Conservation (phyloP, 2,329 filamentous ascomycete species). For the Sporothrix protearum region DNA sequence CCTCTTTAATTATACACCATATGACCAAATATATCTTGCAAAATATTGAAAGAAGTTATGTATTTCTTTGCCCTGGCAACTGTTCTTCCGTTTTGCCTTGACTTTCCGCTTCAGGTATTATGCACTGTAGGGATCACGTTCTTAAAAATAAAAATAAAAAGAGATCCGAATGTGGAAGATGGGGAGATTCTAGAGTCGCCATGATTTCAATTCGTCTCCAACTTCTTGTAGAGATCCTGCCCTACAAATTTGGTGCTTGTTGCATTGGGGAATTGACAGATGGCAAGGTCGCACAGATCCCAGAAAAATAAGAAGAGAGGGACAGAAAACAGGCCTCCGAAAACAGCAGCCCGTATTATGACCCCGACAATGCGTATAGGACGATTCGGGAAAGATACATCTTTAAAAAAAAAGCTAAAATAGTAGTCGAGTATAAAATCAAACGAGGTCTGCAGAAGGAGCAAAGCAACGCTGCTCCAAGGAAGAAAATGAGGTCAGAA, state of each 20-base stretch:
- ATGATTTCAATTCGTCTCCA: not conserved
- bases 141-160: not conserved
- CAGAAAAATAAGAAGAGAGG: not conserved
- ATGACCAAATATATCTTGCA: not conserved
- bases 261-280: not conserved
- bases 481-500: not conserved
- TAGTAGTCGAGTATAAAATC: not conserved
- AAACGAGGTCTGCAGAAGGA: not conserved
- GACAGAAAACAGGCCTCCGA: not conserved
- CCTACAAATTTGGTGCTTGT: not conserved
- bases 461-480: not conserved
- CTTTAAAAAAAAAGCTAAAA: not conserved
- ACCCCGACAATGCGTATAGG: not conserved
- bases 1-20: not conserved
- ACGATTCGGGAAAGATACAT: not conserved
- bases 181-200: not conserved
- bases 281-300: not conserved
- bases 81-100: not conserved
- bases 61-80: not conserved
- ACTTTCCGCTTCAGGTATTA: not conserved
- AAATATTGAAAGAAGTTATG: not conserved
- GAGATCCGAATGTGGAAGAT: not conserved
- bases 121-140: not conserved
- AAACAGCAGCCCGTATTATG: not conserved
- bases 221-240: not conserved